Percentiles rank a stretch among this genome's conserved stretches.
phyloP scores from a whole-genome alignment of 2,329 filamentous ascomycete genomes.

The Aspergillus fischeri region DNA sequence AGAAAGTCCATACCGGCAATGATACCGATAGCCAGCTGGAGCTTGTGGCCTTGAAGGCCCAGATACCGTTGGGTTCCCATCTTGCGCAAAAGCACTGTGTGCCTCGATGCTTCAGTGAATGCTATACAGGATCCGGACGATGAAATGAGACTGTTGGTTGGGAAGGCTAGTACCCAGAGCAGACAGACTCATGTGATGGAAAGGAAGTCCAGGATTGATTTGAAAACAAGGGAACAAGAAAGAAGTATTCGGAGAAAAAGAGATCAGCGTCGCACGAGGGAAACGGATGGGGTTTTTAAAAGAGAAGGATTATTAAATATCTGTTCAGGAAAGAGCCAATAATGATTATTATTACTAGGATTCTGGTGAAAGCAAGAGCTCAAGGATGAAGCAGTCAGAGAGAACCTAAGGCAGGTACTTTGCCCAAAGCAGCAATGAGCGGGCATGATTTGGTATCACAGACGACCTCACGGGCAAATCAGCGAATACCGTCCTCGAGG shows the following conservation, averaged over 20 bases:
- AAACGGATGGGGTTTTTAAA: conserved; percentile 12
- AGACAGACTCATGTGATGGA: conserved; percentile 3
- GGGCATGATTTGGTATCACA: conserved; percentile 1
- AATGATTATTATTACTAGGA: not conserved
- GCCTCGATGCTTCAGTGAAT: not conserved
- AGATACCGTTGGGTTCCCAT: conserved; percentile 30
- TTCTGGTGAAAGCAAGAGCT: not conserved
- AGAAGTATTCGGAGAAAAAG: conserved; percentile 3
- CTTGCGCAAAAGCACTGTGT: conserved; percentile 4
- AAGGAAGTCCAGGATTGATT: not conserved
- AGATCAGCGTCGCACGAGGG: conserved; percentile 14
- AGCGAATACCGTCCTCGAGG: not conserved
- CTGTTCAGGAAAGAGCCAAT: not conserved
- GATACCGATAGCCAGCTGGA: conserved; percentile 42
- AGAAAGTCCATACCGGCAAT: conserved; percentile 43
- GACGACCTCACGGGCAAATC: not conserved
- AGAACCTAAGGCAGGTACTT: not conserved
- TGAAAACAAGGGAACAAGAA: not conserved
- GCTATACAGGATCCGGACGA: not conserved
- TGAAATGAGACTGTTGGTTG: not conserved
- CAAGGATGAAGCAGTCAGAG: not conserved
- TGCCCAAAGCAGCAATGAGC: not conserved
- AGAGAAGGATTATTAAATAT: not conserved
- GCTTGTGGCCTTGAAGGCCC: conserved; percentile 38
- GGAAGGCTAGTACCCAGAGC: not conserved